Percentiles rank a stretch among this genome's conserved stretches.
Conservation (phyloP, 805 yeast genomes). For the Grigorovia transvaalensis region DNA sequence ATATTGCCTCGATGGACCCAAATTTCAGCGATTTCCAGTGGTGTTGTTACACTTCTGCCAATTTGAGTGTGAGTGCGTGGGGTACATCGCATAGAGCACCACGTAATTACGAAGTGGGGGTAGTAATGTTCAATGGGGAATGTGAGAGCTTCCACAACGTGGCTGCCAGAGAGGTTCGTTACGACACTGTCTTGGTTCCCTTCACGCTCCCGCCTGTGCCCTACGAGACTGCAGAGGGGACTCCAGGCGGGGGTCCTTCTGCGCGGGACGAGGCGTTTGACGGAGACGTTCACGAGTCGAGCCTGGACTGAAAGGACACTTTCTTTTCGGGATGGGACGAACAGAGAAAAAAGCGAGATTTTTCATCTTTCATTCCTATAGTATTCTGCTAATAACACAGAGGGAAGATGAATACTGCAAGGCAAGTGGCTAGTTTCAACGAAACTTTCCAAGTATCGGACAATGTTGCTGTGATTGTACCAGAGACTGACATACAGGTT, state of each 20-base stretch:
- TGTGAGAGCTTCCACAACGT: constrained; percentile 17
- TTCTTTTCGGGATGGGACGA: background rate
- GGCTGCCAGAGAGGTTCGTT: background rate
- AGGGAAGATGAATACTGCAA: background rate
- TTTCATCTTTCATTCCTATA: too few species aligned
- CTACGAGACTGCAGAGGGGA: constrained; percentile 11
- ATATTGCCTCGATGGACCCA: constrained; percentile 31
- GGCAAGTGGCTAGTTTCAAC: constrained; percentile 30
- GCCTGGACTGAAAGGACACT: background rate
- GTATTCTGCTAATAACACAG: too few species aligned
- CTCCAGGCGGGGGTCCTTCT: background rate
- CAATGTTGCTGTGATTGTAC: constrained; percentile 36
- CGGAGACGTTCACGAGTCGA: background rate
- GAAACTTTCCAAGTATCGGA: constrained; percentile 30
- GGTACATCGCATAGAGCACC: constrained; percentile 36
- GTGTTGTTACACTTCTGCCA: constrained; percentile 67
- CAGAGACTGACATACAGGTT: constrained; percentile 36
- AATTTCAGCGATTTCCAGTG: constrained; percentile 37
- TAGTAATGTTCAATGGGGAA: constrained; percentile 29
- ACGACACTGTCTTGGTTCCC: constrained; percentile 14
- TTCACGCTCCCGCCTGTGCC: constrained; percentile 13
- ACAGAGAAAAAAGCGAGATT: too few species aligned
- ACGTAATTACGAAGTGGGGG: constrained; percentile 47
- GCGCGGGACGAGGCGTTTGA: background rate
- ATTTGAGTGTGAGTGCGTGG: constrained; percentile 75